A percentile compares a stretch with the other conserved stretches of the same genome.
Evolutionary conservation across 257 asterid genomes (phyloP).

Genomic region (Jasminum sambac): DNA sequence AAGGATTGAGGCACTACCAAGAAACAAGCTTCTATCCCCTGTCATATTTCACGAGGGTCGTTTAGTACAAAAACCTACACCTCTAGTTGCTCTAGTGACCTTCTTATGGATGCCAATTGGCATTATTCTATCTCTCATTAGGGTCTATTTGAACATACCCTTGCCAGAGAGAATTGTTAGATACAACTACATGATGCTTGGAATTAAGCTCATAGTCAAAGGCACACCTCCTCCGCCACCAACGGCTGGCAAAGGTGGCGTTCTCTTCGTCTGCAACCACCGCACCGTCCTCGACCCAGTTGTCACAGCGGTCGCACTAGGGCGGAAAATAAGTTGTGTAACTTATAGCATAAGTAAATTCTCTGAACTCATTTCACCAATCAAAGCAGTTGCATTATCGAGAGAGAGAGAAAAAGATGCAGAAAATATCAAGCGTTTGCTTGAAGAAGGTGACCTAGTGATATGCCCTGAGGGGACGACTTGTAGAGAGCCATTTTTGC

Average conservation of each 20-base stretch:
- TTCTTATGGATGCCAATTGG: conserved; percentile 89
- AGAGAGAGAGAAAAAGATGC: conserved; percentile 86
- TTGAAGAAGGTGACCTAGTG: conserved; percentile 80
- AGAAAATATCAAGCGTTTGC: conserved; percentile 53
- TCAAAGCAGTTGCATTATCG: conserved; percentile 79
- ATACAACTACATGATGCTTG: conserved; percentile 57
- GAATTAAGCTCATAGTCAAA: conserved; percentile 67
- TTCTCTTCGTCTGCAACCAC: conserved; percentile 52
- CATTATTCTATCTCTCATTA: conserved; percentile 50
- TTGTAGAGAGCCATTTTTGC: conserved; percentile 78
- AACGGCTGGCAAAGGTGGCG: conserved; percentile 36
- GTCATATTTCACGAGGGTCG: conserved; percentile 95
- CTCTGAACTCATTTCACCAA: conserved; percentile 80
- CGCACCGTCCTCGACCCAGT: conserved; percentile 47
- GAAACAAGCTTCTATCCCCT: conserved; percentile 66
- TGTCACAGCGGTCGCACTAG: conserved; percentile 43
- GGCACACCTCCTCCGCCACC: conserved; percentile 53
- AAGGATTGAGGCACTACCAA: conserved; percentile 51
- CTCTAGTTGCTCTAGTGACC: conserved; percentile 58
- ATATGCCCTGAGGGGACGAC: conserved; percentile 95
- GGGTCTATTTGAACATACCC: conserved; percentile 69
- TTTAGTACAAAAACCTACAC: conserved; percentile 82
- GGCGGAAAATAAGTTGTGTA: conserved; percentile 73
- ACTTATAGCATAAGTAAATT: conserved; percentile 84
- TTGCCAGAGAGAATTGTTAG: conserved; percentile 66